Evolutionary conservation across 179 eudicot species (phyloP).

Genomic region (Dionaea muscipula): DNA sequence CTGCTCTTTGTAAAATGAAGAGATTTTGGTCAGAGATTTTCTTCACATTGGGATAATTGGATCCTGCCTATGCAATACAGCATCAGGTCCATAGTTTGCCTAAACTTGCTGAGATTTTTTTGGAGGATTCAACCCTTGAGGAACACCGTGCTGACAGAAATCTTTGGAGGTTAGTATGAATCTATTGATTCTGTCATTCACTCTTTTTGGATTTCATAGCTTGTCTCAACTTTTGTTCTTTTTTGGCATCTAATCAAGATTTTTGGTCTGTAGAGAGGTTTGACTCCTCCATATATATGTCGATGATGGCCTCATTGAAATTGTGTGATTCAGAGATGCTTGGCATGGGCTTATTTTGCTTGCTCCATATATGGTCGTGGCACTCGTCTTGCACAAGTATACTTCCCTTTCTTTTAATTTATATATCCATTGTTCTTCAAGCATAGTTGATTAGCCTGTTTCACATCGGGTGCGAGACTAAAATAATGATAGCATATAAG

Average conservation of each 20-base stretch:
- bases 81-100: slow-evolving; percentile 90
- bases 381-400: slow-evolving; percentile 96
- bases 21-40: no score
- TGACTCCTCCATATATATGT: slow-evolving; percentile 72
- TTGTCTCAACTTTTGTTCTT: no score
- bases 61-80: slow-evolving; percentile 25
- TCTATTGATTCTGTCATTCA: not conserved
- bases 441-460: no score
- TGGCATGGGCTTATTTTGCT: slow-evolving; percentile 91
- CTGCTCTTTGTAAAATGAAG: no score
- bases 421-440: not conserved
- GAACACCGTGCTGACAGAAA: slow-evolving; percentile 60
- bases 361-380: slow-evolving; percentile 91
- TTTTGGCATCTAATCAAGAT: not conserved
- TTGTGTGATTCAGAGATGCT: slow-evolving; percentile 95
- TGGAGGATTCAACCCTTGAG: slow-evolving; percentile 98
- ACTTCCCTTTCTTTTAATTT: not conserved
- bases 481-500: no score
- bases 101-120: slow-evolving; percentile 96
- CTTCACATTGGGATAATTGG: not conserved
- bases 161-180: slow-evolving; percentile 36
- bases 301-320: slow-evolving; percentile 82
- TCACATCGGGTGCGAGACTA: no score
- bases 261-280: slow-evolving; percentile 38
- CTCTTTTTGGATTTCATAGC: no score